These are phyloP conservation scores for Fusarium stilboides DNA, from an alignment of 2,329 filamentous ascomycete species.

Conservation along the genomic window DNA sequence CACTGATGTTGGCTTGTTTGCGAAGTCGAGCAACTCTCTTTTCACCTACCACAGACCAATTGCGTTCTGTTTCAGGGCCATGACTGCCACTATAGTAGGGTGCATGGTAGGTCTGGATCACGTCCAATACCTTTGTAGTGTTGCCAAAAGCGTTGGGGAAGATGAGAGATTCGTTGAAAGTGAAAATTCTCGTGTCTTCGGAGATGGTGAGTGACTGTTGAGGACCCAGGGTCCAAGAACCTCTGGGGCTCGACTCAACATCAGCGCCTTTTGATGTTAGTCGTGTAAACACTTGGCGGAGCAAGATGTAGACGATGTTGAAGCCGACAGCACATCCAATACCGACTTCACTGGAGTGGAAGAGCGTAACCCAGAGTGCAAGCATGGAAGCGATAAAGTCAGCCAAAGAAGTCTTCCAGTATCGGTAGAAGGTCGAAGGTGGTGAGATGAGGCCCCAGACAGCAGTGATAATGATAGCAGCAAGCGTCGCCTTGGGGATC, in stretches of 20 bases:
- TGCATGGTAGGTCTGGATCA: slow-evolving; percentile 61
- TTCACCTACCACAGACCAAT: slow-evolving; percentile 69
- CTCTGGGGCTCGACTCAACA: slow-evolving; percentile 51
- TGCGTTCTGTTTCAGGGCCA: slow-evolving; percentile 57
- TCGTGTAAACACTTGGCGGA: slow-evolving; percentile 70
- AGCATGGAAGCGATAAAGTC: slow-evolving; percentile 76
- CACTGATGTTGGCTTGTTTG: slow-evolving; percentile 54
- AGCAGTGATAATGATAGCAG: slow-evolving; percentile 77
- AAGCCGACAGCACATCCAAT: slow-evolving; percentile 73
- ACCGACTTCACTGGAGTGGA: slow-evolving; percentile 72
- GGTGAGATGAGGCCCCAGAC: slow-evolving; percentile 74
- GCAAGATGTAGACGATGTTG: slow-evolving; percentile 73
- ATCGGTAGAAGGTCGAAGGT: slow-evolving; percentile 72
- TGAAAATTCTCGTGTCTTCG: slow-evolving; percentile 69
- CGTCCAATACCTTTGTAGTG: slow-evolving; percentile 65
- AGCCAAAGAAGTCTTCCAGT: slow-evolving; percentile 75
- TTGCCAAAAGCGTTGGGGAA: slow-evolving; percentile 73
- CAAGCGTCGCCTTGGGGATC: slow-evolving; percentile 76
- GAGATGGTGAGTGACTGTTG: slow-evolving; percentile 53
- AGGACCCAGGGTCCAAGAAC: slow-evolving; percentile 28
- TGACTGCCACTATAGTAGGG: slow-evolving; percentile 56
- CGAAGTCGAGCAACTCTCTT: slow-evolving; percentile 64
- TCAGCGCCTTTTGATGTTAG: slow-evolving; percentile 51
- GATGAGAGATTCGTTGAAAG: slow-evolving; percentile 70
- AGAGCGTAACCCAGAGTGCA: slow-evolving; percentile 75